Evolutionary conservation across 208 protist genomes (phyloP).

Genomic region (Trypanosoma avium): DNA sequence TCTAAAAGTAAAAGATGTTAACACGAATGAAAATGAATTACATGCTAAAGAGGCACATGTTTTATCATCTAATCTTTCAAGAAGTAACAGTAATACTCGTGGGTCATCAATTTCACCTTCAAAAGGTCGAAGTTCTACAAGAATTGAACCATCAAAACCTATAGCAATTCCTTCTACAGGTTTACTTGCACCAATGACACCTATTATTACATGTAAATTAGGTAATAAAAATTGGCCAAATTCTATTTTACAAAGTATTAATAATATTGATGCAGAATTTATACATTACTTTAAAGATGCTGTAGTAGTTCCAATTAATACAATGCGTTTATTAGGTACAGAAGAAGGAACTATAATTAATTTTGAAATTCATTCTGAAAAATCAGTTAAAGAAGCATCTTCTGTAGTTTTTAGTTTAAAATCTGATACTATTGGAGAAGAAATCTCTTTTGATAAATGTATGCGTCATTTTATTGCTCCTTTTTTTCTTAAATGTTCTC

Average conservation of each 20-base stretch:
- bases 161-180: not conserved
- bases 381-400: not conserved
- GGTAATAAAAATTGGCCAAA: not conserved
- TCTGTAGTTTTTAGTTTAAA: conserved; percentile 10
- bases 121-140: not conserved
- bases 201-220: conserved; percentile 16
- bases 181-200: conserved; percentile 15
- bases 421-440: conserved; percentile 9
- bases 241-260: not conserved
- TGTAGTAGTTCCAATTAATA: conserved; percentile 15
- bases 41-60: not conserved
- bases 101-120: not conserved
- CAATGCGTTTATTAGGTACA: conserved; percentile 20
- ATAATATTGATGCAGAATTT: not conserved
- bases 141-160: not conserved
- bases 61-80: not conserved
- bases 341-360: conserved; percentile 17
- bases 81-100: not conserved
- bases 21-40: too few relatives aligned
- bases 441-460: conserved; percentile 21
- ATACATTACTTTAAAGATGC: conserved; percentile 12
- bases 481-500: conserved; percentile 17
- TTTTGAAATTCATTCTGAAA: conserved; percentile 4
- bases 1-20: not conserved
- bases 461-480: conserved; percentile 27